A percentile compares a stretch with the other conserved stretches of the same genome.
phyloP scores from a whole-genome alignment of 768 basidiomycete genomes.

The Trametes meyenii region DNA sequence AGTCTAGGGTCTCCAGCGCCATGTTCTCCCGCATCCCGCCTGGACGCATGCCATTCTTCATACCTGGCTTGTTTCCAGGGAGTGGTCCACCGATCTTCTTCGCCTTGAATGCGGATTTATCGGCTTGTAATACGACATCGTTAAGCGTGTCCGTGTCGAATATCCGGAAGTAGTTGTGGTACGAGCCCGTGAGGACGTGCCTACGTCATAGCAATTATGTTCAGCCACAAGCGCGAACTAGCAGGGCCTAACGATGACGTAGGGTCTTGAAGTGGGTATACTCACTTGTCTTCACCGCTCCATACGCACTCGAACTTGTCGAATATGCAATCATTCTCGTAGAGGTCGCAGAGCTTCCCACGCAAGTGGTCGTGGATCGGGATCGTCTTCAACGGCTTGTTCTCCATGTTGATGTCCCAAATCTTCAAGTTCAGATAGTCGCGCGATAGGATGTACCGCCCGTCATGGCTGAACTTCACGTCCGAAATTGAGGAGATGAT shows the following conservation, averaged over 20 bases:
- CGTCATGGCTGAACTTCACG: constrained; percentile 98
- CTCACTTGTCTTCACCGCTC: constrained; percentile 94
- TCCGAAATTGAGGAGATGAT: constrained; percentile 99
- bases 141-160: constrained; percentile 86
- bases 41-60: constrained; percentile 77
- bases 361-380: constrained; percentile 98
- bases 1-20: constrained; percentile 85
- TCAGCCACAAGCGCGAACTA: neutral
- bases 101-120: constrained; percentile 99
- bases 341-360: constrained; percentile 96
- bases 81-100: constrained; percentile 95
- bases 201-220: constrained; percentile 45
- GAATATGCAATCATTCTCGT: constrained; percentile 99
- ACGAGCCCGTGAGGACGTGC: constrained; percentile 97
- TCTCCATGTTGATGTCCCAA: constrained; percentile 99
- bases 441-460: constrained; percentile 93
- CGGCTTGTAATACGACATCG: constrained; percentile 94
- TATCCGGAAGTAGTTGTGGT: constrained; percentile 99
- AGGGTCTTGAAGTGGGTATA: constrained; percentile 21
- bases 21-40: constrained; percentile 83
- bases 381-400: constrained; percentile 93
- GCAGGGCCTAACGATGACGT: constrained; percentile 25
- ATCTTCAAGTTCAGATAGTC: constrained; percentile 99
- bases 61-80: constrained; percentile 65
- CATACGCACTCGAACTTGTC: constrained; percentile 99